Base-by-base conservation (phyloP, 495 filamentous ascomycete species). In the Aspergillus kassunensis region DNA sequence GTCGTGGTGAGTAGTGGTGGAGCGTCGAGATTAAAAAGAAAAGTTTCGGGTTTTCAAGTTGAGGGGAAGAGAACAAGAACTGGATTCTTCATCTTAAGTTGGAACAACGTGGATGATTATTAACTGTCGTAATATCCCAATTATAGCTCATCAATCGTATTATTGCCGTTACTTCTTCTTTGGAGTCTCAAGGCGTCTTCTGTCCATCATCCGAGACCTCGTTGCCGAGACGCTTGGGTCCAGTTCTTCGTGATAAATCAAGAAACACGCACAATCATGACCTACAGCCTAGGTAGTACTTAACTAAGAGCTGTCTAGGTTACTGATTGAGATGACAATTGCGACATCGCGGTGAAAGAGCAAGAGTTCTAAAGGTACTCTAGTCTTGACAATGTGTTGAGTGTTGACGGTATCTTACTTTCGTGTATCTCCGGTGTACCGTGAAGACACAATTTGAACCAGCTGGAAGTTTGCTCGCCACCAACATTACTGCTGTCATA, bases 11-110 rank as follows among this genome's bases (percentile, higher is more conserved):
- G 39, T 31, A 19, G 54, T 58, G 62, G 64, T 69, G 64, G 62
- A 68, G 61, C 61, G 66, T 62, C 52, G 56, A 66, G 61, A 58
- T 62, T 62, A 62, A 69, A 69, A 66, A 62, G 66, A 70, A 69
- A 64, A 59, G 62, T 61, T 64, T 60, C 59, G 62, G 57, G 44
- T 61, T 61, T 24, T 25, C 39, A 13, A 42, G 39, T 42, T 57
- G 60, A 61, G 54, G 64, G 59, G 52, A 56, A 53, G 34, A 33
- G 15, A 12, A 24, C 39, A 48, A 44, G 13, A 23, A 35, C 34
- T 10, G 13, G 19, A 43, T n/a, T n/a, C n/a, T n/a, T n/a, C n/a
- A n/a, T n/a, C n/a, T n/a, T n/a, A 27, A 16, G 25, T 16, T 25
- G n/a, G 34, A 16, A 13, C 44, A 34, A 18, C 21, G 15, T 31